Evolutionary conservation across 495 filamentous ascomycete genomes (phyloP).

Genomic region (Cercophora newfieldiana): DNA sequence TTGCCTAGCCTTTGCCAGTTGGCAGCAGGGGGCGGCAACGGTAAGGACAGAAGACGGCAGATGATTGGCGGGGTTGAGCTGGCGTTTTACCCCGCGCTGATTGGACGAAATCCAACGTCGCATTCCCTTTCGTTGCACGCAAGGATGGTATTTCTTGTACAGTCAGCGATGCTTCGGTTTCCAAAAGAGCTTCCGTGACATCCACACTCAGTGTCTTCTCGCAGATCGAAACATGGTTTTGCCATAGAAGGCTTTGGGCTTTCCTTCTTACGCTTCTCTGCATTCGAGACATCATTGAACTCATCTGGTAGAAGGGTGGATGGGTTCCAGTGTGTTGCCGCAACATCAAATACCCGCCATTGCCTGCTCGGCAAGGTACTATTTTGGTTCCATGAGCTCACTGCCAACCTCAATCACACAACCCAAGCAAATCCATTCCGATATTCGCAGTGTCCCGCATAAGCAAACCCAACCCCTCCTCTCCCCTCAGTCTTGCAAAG

Average conservation of each 20-base stretch:
- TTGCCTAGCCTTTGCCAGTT: neutral
- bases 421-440: neutral
- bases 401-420: neutral
- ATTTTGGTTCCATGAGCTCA: conserved; percentile 14
- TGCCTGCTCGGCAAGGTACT: neutral
- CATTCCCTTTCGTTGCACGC: neutral
- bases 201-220: too few relatives aligned
- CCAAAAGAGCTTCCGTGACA: too few relatives aligned
- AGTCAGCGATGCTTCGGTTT: too few relatives aligned
- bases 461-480: neutral
- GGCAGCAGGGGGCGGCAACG: neutral
- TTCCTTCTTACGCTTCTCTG: too few relatives aligned
- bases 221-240: too few relatives aligned
- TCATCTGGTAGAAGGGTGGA: too few relatives aligned
- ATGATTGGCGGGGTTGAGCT: conserved; percentile 7
- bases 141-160: too few relatives aligned
- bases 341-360: too few relatives aligned
- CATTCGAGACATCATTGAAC: too few relatives aligned
- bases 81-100: neutral
- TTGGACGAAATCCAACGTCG: conserved; percentile 1
- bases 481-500: neutral
- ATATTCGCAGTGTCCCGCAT: neutral
- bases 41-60: neutral
- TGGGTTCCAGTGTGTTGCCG: too few relatives aligned
- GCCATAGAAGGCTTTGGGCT: too few relatives aligned